Conservation (phyloP, 495 filamentous ascomycete genomes). For the Aspergillus campestris region DNA sequence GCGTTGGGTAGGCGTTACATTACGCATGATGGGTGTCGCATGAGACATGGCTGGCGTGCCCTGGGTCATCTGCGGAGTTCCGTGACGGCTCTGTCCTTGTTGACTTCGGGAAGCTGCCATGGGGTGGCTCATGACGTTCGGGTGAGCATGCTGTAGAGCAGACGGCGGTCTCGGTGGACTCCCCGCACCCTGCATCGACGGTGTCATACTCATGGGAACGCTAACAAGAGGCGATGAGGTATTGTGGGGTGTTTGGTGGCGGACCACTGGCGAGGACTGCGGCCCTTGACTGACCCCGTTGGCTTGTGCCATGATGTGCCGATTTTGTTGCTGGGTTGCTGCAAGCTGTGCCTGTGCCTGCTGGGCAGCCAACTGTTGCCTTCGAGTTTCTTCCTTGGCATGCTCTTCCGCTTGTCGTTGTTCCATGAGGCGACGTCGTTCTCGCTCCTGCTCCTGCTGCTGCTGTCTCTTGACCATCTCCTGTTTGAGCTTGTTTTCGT, state of each 20-base stretch:
- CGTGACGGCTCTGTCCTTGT: constrained; percentile 63
- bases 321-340: constrained; percentile 38
- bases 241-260: constrained; percentile 70
- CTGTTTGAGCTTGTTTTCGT: constrained; percentile 55
- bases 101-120: constrained; percentile 78
- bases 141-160: constrained; percentile 61
- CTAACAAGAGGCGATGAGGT: constrained; percentile 70
- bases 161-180: constrained; percentile 71
- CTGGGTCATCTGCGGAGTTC: constrained; percentile 73
- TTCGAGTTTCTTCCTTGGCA: constrained; percentile 37
- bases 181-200: constrained; percentile 64
- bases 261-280: constrained; percentile 69
- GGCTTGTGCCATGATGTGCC: constrained; percentile 41
- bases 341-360: constrained; percentile 45
- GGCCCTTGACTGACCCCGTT: constrained; percentile 59
- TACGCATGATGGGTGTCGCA: constrained; percentile 60
- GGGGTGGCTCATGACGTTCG: constrained; percentile 56
- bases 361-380: constrained; percentile 34
- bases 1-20: constrained; percentile 60
- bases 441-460: constrained; percentile 39
- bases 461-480: constrained; percentile 40
- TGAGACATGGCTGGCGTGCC: constrained; percentile 71
- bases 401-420: constrained; percentile 43
- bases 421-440: constrained; percentile 32
- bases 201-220: constrained; percentile 71